Evolutionary conservation across 2,329 filamentous ascomycete species (phyloP), one percentile per base, ranked within the genome.

Genomic region (Berkeleyomyces basicola): DNA sequence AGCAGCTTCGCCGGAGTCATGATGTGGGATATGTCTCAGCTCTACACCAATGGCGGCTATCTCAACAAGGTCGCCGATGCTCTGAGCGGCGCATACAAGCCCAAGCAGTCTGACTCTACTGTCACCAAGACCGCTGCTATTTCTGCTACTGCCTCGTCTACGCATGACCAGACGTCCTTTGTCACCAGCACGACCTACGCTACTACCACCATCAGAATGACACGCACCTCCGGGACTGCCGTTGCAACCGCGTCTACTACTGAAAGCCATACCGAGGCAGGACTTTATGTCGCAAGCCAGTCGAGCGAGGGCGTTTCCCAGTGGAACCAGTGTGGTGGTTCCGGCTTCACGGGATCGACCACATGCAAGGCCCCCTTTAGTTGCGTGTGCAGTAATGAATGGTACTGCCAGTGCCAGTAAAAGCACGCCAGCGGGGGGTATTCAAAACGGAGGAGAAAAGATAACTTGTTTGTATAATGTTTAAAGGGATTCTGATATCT

Each of bases 1-100:
- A 23, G 66, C 10, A 70, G 74, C 66, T 78, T 77, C 62, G 77
- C 74, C 14, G 77, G 77, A 66, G 68, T 78, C 60, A 77, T 76
- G 59, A 67, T 79, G 36, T 78, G 75, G 75, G 77, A 79, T 14
- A 70, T 77, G 58, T 64, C 69, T 64, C 72, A 73, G 55, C 73
- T 72, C 58, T 75, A 73, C 63, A 71, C 72, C n/a, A 85, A 86
- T 70, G 42, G 67, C 1, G 82, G 81, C 1, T 84, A 83, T 69
- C 72, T 85, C 61, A 70, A 72, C 36, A 69, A 73, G 44, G 72
- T 83, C 3, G 70, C 71, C 67, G 63, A 68, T 42, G 69, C 72
- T 63, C 68, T 78, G 62, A 68, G 65, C 7, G 67, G 61, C 60
- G 61, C 37, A 2, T 49, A 40, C 0, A 10, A 57, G 23, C 43